Conservation (phyloP, 495 filamentous ascomycete species). For the Podospora pseudoanserina region DNA sequence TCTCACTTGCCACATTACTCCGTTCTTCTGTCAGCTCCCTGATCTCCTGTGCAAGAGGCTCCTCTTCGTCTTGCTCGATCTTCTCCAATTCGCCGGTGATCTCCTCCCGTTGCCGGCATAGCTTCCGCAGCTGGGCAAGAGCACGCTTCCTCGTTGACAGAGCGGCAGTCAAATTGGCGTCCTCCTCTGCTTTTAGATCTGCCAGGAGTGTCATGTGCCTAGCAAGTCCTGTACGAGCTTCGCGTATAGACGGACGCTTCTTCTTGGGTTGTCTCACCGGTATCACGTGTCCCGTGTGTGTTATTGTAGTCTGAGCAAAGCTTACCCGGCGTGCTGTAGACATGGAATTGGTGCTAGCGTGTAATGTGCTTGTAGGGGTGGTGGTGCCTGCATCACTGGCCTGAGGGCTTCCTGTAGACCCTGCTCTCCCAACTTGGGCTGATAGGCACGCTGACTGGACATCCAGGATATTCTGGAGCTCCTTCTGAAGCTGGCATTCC, state of each 20-base stretch:
- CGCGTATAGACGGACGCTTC: conserved; percentile 56
- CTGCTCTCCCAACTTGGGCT: conserved; percentile 11
- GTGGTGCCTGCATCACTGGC: conserved; percentile 39
- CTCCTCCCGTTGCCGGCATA: conserved; percentile 51
- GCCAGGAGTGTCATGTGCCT: conserved; percentile 68
- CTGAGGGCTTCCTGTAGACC: conserved; percentile 11
- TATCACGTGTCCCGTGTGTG: conserved; percentile 41
- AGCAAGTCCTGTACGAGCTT: conserved; percentile 68
- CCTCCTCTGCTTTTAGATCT: conserved; percentile 68
- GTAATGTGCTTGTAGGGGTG: conserved; percentile 33
- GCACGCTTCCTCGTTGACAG: conserved; percentile 55
- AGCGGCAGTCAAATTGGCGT: conserved; percentile 55
- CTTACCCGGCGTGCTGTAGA: conserved; percentile 20
- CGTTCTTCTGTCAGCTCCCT: conserved; percentile 51
- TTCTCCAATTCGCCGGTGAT: conserved; percentile 40
- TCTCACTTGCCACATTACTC: conserved; percentile 53
- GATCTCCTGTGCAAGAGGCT: conserved; percentile 57
- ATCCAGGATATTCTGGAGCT: conserved; percentile 79
- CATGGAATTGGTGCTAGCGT: not conserved
- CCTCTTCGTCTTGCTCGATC: conserved; percentile 39
- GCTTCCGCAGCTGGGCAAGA: conserved; percentile 57
- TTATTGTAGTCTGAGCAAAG: conserved; percentile 27
- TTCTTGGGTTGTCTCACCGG: conserved; percentile 61
- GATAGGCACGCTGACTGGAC: conserved; percentile 73
- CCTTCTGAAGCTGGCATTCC: conserved; percentile 62